Conservation (phyloP, 2,329 filamentous ascomycete genomes). For the Colletotrichum sansevieriae region DNA sequence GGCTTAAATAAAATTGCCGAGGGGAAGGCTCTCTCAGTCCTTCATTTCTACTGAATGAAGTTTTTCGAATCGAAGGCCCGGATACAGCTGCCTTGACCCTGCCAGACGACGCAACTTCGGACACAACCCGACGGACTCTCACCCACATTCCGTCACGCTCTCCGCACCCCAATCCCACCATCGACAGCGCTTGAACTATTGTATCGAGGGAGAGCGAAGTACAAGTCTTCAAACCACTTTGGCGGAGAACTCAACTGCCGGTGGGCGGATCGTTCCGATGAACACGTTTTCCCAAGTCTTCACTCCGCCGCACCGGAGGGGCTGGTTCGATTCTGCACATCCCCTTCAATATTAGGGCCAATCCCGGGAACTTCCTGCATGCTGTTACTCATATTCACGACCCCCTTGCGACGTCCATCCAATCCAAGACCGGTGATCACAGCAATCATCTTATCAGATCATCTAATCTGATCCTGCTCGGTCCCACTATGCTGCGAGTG, state of each 20-base stretch:
- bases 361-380: conserved; percentile 13
- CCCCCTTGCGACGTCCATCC: conserved; percentile 6
- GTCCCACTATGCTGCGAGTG: background rate
- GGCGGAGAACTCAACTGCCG: conserved; percentile 20
- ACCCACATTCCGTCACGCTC: conserved; percentile 28
- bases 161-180: background rate
- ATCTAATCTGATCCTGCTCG: conserved; percentile 33
- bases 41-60: too few relatives aligned
- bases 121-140: conserved; percentile 8
- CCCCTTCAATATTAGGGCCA: conserved; percentile 1
- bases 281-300: background rate
- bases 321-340: background rate
- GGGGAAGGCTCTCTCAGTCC: too few relatives aligned
- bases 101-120: background rate
- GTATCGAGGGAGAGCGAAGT: background rate
- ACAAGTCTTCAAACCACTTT: conserved; percentile 21
- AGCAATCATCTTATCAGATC: conserved; percentile 37
- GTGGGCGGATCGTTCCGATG: conserved; percentile 30
- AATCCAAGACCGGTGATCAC: conserved; percentile 23
- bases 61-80: background rate
- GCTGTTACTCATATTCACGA: conserved; percentile 21
- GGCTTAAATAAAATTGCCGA: too few relatives aligned
- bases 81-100: background rate
- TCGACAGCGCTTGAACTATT: background rate
- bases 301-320: background rate